These are phyloP conservation scores for Corchorus capsularis DNA, from an alignment of 345 rosid species.

Conservation along the genomic window DNA sequence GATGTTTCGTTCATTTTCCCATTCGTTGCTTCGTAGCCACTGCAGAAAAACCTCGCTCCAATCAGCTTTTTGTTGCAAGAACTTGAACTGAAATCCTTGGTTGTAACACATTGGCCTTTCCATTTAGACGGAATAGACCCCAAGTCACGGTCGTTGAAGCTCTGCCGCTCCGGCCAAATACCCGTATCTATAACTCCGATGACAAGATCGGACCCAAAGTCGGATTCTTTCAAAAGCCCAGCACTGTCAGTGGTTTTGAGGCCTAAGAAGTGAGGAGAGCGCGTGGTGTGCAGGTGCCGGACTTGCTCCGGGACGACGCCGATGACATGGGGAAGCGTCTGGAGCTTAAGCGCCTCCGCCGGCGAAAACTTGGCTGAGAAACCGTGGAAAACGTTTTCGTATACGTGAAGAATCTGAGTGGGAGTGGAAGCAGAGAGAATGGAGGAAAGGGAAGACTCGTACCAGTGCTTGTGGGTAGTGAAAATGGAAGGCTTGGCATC, in stretches of 20 bases:
- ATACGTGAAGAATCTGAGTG: slow-evolving; percentile 63
- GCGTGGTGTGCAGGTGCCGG: slow-evolving; percentile 74
- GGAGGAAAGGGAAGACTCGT: slow-evolving; percentile 55
- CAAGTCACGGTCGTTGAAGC: slow-evolving; percentile 83
- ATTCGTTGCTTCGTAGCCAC: slow-evolving; percentile 83
- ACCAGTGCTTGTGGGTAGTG: slow-evolving; percentile 89
- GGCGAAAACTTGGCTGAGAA: slow-evolving; percentile 75
- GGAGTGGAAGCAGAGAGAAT: slow-evolving; percentile 30
- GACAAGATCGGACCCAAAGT: slow-evolving; percentile 94
- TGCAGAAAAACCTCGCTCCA: slow-evolving; percentile 70
- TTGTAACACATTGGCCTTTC: slow-evolving; percentile 68
- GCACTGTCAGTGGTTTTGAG: slow-evolving; percentile 62
- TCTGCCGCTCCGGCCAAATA: slow-evolving; percentile 84
- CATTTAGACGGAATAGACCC: slow-evolving; percentile 73
- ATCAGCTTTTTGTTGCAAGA: slow-evolving; percentile 78
- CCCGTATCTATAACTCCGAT: slow-evolving; percentile 92
- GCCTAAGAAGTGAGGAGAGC: slow-evolving; percentile 94
- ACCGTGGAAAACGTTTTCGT: slow-evolving; percentile 92
- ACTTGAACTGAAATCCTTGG: slow-evolving; percentile 40
- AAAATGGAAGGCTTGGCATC: slow-evolving; percentile 85
- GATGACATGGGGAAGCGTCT: slow-evolving; percentile 53
- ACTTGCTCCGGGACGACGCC: slow-evolving; percentile 77
- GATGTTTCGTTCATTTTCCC: slow-evolving; percentile 67
- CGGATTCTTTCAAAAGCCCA: slow-evolving; percentile 76
- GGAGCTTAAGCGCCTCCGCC: slow-evolving; percentile 45